phyloP scores from a whole-genome alignment of 2,329 filamentous ascomycete species.

The Cordyceps farinosa region DNA sequence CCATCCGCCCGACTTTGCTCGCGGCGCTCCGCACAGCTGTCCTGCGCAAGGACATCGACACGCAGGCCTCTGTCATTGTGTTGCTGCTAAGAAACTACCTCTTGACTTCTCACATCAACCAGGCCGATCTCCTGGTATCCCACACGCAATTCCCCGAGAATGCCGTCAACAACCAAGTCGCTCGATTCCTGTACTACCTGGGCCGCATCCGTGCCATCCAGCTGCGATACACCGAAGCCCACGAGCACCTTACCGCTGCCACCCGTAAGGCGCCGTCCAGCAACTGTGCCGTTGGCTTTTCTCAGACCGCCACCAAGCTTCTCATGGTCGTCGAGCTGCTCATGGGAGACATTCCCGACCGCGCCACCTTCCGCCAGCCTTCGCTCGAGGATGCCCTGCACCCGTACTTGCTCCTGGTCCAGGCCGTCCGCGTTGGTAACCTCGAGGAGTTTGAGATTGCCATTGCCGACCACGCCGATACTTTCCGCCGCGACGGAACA shows the following conservation, averaged over 20 bases:
- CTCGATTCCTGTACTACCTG: constrained; percentile 94
- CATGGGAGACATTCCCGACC: constrained; percentile 98
- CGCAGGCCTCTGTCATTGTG: constrained; percentile 94
- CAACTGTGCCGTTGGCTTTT: constrained; percentile 85
- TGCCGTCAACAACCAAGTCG: constrained; percentile 96
- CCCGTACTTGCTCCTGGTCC: constrained; percentile 90
- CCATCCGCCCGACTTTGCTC: constrained; percentile 80
- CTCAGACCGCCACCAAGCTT: constrained; percentile 95
- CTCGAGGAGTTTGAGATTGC: constrained; percentile 87
- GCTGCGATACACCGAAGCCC: constrained; percentile 93
- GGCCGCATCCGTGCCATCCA: constrained; percentile 96
- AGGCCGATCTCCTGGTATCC: constrained; percentile 91
- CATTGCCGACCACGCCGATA: constrained; percentile 74
- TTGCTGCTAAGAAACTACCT: constrained; percentile 94
- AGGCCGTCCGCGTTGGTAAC: constrained; percentile 94
- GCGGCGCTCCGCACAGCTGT: constrained; percentile 92
- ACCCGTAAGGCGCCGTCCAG: constrained; percentile 93
- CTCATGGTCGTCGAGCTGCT: constrained; percentile 91
- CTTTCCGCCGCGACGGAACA: constrained; percentile 89
- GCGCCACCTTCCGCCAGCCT: constrained; percentile 86
- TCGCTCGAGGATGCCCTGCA: constrained; percentile 82
- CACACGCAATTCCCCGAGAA: constrained; percentile 94
- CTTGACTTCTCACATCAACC: constrained; percentile 90
- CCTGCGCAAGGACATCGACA: constrained; percentile 92
- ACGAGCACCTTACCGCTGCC: constrained; percentile 87